Conservation (phyloP, 345 rosid genomes). For the Barbarea vulgaris region DNA sequence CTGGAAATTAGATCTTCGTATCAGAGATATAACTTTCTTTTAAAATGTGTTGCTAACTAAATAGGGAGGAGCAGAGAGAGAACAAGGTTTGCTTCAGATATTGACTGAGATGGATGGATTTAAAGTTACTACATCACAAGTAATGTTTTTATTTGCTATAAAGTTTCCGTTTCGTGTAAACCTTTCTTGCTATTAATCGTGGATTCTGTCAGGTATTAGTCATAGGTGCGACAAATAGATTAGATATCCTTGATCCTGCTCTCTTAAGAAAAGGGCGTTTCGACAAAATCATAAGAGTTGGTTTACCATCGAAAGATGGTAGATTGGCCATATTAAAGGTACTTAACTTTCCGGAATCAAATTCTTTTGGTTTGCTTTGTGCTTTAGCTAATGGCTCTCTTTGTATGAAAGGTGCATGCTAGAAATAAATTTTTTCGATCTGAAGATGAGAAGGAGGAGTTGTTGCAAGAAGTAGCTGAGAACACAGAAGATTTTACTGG, state of each 20-base stretch:
- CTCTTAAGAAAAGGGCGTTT: constrained; percentile 97
- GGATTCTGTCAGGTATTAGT: constrained; percentile 73
- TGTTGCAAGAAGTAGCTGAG: constrained; percentile 80
- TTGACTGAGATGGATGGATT: constrained; percentile 99
- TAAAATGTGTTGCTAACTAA: constrained; percentile 16
- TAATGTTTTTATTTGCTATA: constrained; percentile 39
- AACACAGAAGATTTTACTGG: constrained; percentile 90
- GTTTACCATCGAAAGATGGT: constrained; percentile 91
- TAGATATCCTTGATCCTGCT: constrained; percentile 96
- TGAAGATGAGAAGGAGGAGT: constrained; percentile 72
- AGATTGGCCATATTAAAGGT: constrained; percentile 92
- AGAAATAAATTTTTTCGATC: constrained; percentile 87
- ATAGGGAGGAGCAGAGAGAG: constrained; percentile 99
- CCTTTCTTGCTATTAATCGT: constrained; percentile 25
- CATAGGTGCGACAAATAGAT: constrained; percentile 96
- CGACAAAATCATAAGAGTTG: constrained; percentile 94
- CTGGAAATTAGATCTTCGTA: background rate
- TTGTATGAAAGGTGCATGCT: constrained; percentile 76
- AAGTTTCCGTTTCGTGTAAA: background rate
- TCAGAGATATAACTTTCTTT: background rate
- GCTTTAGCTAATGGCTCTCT: constrained; percentile 22
- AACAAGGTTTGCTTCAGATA: constrained; percentile 97
- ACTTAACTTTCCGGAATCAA: constrained; percentile 8
- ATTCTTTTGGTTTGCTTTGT: constrained; percentile 20
- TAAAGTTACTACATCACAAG: constrained; percentile 87